A percentile compares a stretch with the other conserved stretches of the same genome.
phyloP scores from a whole-genome alignment of 495 filamentous ascomycete species.

The Annulohypoxylon bovei region DNA sequence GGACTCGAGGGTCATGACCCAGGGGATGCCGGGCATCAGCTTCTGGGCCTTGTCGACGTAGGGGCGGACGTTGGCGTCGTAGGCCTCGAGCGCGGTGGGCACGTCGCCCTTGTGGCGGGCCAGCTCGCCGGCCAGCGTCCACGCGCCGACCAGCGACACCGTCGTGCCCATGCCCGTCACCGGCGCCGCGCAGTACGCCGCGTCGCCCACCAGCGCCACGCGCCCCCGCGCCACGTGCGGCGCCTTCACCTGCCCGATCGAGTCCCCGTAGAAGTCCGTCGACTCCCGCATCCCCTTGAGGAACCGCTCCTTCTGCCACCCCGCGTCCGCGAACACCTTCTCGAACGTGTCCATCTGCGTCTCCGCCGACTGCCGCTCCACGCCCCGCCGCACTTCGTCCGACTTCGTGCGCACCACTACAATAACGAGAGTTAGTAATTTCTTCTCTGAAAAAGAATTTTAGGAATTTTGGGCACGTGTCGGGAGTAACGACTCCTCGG shows the following conservation, averaged over 20 bases:
- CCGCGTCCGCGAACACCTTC: conserved; percentile 18
- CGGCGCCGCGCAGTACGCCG: conserved; percentile 58
- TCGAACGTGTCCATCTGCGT: conserved; percentile 33
- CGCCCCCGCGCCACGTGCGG: conserved; percentile 50
- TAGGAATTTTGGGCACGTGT: too few relatives aligned
- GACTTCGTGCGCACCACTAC: conserved; percentile 40
- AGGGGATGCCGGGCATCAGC: conserved; percentile 34
- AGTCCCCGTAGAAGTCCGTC: conserved; percentile 47
- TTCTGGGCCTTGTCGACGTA: conserved; percentile 55
- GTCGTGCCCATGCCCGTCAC: conserved; percentile 62
- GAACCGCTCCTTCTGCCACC: conserved; percentile 34
- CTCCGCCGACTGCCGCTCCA: conserved; percentile 19
- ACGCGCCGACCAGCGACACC: conserved; percentile 57
- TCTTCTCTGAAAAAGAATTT: too few relatives aligned
- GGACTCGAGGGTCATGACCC: conserved; percentile 40
- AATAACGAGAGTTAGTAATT: too few relatives aligned
- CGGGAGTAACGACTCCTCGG: too few relatives aligned
- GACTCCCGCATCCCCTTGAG: conserved; percentile 29
- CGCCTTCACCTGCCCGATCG: conserved; percentile 58
- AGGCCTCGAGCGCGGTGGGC: conserved; percentile 49
- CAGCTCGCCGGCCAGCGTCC: conserved; percentile 64
- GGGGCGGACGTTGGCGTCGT: conserved; percentile 53
- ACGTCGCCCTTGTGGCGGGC: conserved; percentile 44
- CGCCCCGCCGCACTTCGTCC: conserved; percentile 9
- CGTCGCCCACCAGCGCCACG: conserved; percentile 62